Conservation (phyloP, 2,329 filamentous ascomycete species). For the Zymoseptoria passerinii region DNA sequence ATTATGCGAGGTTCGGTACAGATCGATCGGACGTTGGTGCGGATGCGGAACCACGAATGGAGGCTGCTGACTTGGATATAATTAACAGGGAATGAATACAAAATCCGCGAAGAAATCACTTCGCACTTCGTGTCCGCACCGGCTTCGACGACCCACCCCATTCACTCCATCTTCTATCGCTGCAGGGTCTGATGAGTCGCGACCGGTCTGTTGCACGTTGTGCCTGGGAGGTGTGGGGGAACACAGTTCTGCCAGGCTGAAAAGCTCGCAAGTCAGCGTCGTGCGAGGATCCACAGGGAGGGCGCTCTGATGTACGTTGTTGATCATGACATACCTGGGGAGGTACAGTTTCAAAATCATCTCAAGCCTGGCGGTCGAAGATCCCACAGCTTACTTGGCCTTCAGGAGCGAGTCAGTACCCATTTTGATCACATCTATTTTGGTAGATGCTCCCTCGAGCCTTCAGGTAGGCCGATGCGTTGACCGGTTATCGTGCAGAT, state of each 20-base stretch:
- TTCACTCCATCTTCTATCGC: neutral
- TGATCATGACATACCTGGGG: neutral
- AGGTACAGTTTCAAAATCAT: too few relatives aligned
- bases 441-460: neutral
- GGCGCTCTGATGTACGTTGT: neutral
- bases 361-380: too few relatives aligned
- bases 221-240: neutral
- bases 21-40: neutral
- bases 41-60: neutral
- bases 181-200: neutral
- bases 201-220: neutral
- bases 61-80: too few relatives aligned
- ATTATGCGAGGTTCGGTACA: neutral
- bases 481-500: neutral
- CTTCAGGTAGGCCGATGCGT: too few relatives aligned
- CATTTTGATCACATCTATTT: too few relatives aligned
- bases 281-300: neutral
- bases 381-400: too few relatives aligned
- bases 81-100: too few relatives aligned
- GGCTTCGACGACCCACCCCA: too few relatives aligned
- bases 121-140: too few relatives aligned
- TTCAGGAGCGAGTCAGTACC: too few relatives aligned
- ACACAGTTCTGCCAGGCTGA: neutral
- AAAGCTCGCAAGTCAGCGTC: neutral
- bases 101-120: too few relatives aligned